Base-by-base conservation (phyloP, 225 moss, liverwort and hornwort species). In the Asterella californica region DNA sequence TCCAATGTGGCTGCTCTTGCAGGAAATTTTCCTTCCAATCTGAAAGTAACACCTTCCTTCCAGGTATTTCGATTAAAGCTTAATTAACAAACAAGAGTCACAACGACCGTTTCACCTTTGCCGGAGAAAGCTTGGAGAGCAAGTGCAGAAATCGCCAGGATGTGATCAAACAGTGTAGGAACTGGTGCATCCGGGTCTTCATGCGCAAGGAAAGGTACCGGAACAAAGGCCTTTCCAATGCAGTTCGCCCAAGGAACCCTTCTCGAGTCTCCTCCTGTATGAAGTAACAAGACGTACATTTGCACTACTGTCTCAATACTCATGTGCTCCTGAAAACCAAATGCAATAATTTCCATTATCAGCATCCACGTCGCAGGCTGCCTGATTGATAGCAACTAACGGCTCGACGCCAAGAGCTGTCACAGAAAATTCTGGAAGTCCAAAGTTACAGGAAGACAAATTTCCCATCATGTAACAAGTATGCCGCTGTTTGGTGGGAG, bases 161-260 rank as follows among this genome's bases (percentile, higher is more conserved):
- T 93, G 68, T 93, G 93, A 76, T 93, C 91, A 79, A 93, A 91
- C 7, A 93, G 67, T 2, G 91, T 90, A n/a, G 88, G 83, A 67
- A 91, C 85, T 22, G 84, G 76, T 48, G 84, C 88, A 38, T 93
- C 91, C 3, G 90, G 91, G 69, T 89, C 91, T 76, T 91, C 93
- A 50, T 78, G 84, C 27, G 82, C 91, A 78, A 91, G 79, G 76
- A 93, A 93, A 0, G 93, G 93, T n/a, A 93, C 76, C 27, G 91
- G 91, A 54, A 92, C 79, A 38, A 93, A 93, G 0, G 90, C 93
- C 86, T 93, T 93, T 81, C 93, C 93, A 12, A 93, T 91, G 6
- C 91, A 79, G 70, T 93, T 93, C 6, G 93, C 93, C 93, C 93
- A 93, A 22, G 93, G 93, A 60, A 93, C 89, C 57, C 93, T 87